Conservation (phyloP, 805 yeast species). For the Candida pseudofarinosa region DNA sequence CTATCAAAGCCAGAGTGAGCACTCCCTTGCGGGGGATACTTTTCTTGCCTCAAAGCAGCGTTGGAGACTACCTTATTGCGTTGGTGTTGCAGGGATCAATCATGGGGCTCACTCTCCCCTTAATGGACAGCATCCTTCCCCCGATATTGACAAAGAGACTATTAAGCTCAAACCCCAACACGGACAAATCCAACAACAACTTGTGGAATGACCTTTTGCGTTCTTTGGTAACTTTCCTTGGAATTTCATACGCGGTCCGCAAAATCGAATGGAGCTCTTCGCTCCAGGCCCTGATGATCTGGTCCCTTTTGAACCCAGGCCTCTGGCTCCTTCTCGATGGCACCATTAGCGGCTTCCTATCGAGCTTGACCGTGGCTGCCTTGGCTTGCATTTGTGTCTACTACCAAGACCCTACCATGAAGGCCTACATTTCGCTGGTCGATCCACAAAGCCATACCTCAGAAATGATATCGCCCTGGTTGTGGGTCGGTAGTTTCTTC, state of each 20-base stretch:
- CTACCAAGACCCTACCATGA: conserved; percentile 16
- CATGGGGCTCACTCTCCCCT: conserved; percentile 55
- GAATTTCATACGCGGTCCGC: conserved; percentile 67
- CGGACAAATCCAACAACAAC: conserved; percentile 22
- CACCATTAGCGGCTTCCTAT: conserved; percentile 48
- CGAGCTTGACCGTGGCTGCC: conserved; percentile 28
- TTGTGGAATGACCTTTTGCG: conserved; percentile 35
- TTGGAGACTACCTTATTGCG: conserved; percentile 13
- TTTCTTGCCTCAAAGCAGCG: not conserved
- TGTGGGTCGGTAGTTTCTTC: conserved; percentile 60
- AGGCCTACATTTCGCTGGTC: not conserved
- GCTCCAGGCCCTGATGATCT: conserved; percentile 59
- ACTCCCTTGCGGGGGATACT: not conserved
- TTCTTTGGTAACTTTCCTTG: conserved; percentile 58
- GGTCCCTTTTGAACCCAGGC: conserved; percentile 60
- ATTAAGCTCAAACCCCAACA: conserved; percentile 38
- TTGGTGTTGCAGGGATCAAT: conserved; percentile 49
- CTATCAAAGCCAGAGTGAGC: conserved; percentile 8
- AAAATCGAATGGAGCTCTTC: conserved; percentile 66
- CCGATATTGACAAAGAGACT: conserved; percentile 25
- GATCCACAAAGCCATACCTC: conserved; percentile 11
- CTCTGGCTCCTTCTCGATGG: conserved; percentile 67
- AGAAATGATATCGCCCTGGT: conserved; percentile 38
- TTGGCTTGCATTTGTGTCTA: conserved; percentile 30
- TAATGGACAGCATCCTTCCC: conserved; percentile 33